A percentile compares a stretch with the other conserved stretches of the same genome.
phyloP scores from a whole-genome alignment of 1,284 basidiomycete genomes.

The Cystobasidium pallidum region DNA sequence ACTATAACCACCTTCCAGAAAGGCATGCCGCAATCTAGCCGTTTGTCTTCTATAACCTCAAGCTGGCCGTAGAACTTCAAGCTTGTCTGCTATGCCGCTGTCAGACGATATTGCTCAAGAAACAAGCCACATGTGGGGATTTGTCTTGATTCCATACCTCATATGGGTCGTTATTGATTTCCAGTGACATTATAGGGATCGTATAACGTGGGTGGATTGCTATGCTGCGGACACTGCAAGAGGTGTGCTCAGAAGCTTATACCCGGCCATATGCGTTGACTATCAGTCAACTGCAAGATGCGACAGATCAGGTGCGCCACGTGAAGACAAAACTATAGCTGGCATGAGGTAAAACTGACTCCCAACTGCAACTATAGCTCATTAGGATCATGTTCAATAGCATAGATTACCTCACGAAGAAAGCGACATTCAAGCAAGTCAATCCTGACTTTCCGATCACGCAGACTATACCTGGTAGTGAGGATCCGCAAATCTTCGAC shows the following conservation, averaged over 20 bases:
- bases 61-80: background rate
- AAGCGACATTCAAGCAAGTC: constrained; percentile 72
- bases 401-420: constrained; percentile 72
- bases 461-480: constrained; percentile 71
- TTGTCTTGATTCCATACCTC: too few species aligned
- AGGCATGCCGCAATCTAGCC: background rate
- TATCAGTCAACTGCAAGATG: constrained; percentile 44
- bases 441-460: constrained; percentile 72
- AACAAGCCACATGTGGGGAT: constrained; percentile 43
- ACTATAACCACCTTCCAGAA: constrained; percentile 1
- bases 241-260: background rate
- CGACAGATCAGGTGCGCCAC: constrained; percentile 32
- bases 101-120: constrained; percentile 33
- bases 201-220: constrained; percentile 31
- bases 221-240: background rate
- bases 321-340: background rate
- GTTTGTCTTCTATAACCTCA: background rate
- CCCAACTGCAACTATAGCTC: constrained; percentile 60
- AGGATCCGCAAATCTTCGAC: constrained; percentile 67
- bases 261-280: background rate
- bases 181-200: constrained; percentile 22
- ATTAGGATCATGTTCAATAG: constrained; percentile 78
- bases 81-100: constrained; percentile 36
- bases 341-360: background rate
- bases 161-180: too few species aligned